Percentiles rank a stretch among this genome's conserved stretches.
These are phyloP conservation scores for Fusarium zealandicum DNA, from an alignment of 2,329 filamentous ascomycete genomes.

Conservation along the genomic window DNA sequence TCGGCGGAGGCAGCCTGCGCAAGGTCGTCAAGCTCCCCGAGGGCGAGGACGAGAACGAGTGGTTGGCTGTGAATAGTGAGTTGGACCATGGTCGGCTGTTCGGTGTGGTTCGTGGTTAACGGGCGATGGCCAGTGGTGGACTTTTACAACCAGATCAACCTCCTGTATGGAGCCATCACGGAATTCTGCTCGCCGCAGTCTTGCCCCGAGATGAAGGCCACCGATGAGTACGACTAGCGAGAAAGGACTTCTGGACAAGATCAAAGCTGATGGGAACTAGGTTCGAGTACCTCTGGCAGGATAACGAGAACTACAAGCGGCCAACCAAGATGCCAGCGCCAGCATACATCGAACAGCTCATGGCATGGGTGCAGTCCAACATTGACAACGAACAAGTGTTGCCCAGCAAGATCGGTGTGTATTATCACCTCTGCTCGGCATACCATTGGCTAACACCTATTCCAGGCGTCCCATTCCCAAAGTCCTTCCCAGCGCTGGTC, in stretches of 20 bases:
- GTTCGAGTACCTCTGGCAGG: slow-evolving; percentile 99
- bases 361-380: slow-evolving; percentile 94
- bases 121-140: slow-evolving; percentile 77
- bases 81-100: not conserved
- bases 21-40: slow-evolving; percentile 98
- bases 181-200: slow-evolving; percentile 98
- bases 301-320: slow-evolving; percentile 89
- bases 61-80: slow-evolving; percentile 95
- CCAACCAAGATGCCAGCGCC: slow-evolving; percentile 98
- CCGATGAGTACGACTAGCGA: slow-evolving; percentile 76
- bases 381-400: slow-evolving; percentile 96
- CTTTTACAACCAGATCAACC: slow-evolving; percentile 99
- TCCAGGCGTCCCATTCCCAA: slow-evolving; percentile 88
- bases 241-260: not conserved
- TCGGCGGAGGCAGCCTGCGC: slow-evolving; percentile 91
- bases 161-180: slow-evolving; percentile 97
- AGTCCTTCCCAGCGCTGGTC: slow-evolving; percentile 85
- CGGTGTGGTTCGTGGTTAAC: not conserved
- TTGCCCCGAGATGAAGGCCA: slow-evolving; percentile 99
- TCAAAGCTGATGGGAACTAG: slow-evolving; percentile 52
- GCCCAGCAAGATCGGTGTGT: slow-evolving; percentile 84
- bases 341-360: slow-evolving; percentile 96
- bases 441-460: slow-evolving; percentile 12
- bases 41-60: slow-evolving; percentile 97
- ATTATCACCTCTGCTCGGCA: not conserved